These are phyloP conservation scores for Monascus purpureus DNA, from an alignment of 495 filamentous ascomycete species.

Conservation along the genomic window DNA sequence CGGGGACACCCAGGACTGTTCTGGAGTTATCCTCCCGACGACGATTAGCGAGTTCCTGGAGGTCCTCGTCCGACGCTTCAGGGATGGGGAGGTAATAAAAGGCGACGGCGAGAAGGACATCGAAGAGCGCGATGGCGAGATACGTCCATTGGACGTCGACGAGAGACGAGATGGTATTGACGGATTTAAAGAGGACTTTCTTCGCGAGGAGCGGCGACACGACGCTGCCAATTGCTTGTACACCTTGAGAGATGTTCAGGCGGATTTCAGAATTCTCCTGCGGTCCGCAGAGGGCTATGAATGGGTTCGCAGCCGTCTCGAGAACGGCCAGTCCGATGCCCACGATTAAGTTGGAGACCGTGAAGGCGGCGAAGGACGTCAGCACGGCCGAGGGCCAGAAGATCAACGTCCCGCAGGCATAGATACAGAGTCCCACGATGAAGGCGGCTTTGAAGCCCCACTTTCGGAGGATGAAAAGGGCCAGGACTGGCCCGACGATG, in stretches of 20 bases:
- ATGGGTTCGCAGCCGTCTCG: constrained; percentile 54
- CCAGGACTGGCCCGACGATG: constrained; percentile 41
- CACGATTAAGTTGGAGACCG: constrained; percentile 53
- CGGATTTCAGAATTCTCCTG: constrained; percentile 50
- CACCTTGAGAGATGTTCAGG: constrained; percentile 50
- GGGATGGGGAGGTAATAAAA: constrained; percentile 55
- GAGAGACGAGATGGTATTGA: constrained; percentile 37
- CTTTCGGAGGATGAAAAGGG: constrained; percentile 39
- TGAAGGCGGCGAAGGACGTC: constrained; percentile 49
- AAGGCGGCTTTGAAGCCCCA: constrained; percentile 59
- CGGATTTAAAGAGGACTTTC: constrained; percentile 43
- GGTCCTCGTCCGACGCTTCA: constrained; percentile 51
- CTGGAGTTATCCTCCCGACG: constrained; percentile 36
- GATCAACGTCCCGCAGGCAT: constrained; percentile 49
- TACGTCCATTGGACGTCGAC: constrained; percentile 62
- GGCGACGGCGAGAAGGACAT: constrained; percentile 44
- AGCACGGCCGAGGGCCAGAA: constrained; percentile 64
- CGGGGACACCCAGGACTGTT: constrained; percentile 26
- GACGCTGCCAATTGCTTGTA: constrained; percentile 54
- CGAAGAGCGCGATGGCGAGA: constrained; percentile 53
- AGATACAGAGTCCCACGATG: constrained; percentile 48
- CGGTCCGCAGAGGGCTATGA: constrained; percentile 55
- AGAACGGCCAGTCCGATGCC: constrained; percentile 49
- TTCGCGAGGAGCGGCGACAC: constrained; percentile 47
- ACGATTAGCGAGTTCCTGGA: constrained; percentile 40